Percentiles rank a stretch among this genome's conserved stretches.
These are phyloP conservation scores for Hygrocybe punicea DNA, from an alignment of 768 basidiomycete genomes.

Conservation along the genomic window DNA sequence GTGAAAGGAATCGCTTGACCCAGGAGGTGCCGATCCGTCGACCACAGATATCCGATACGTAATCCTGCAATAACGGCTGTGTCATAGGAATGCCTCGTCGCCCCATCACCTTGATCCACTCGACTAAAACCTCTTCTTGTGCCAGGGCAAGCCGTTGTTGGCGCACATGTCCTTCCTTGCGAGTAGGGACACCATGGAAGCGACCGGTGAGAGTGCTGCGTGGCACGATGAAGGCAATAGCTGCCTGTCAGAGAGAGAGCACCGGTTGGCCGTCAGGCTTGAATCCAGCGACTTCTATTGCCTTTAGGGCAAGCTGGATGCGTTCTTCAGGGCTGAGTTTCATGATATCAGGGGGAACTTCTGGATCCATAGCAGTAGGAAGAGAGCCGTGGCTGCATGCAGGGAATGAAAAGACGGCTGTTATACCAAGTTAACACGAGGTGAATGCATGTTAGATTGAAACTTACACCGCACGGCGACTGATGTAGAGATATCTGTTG, in stretches of 20 bases:
- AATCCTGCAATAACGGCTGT: slow-evolving; percentile 9
- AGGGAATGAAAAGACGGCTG: no score
- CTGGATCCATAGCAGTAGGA: no score
- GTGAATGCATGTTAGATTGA: no score
- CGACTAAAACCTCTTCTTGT: slow-evolving; percentile 23
- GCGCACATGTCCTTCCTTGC: slow-evolving; percentile 14
- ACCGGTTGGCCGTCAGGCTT: slow-evolving; percentile 5
- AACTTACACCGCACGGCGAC: no score
- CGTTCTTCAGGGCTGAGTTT: not conserved
- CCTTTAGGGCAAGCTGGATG: slow-evolving; percentile 14
- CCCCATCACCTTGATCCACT: slow-evolving; percentile 23
- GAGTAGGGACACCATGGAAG: not conserved
- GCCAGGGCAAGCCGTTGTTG: slow-evolving; percentile 17
- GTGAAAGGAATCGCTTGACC: not conserved
- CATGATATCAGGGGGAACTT: no score
- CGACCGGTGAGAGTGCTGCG: slow-evolving; percentile 2
- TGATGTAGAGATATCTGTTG: no score
- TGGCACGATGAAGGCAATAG: slow-evolving; percentile 17
- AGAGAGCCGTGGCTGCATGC: no score
- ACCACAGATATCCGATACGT: slow-evolving; percentile 16
- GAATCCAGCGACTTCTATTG: slow-evolving; percentile 4
- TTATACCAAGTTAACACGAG: no score
- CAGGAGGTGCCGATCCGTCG: slow-evolving; percentile 8
- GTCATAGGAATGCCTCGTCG: slow-evolving; percentile 19
- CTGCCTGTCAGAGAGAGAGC: slow-evolving; percentile 18